Evolutionary conservation across 2,329 filamentous ascomycete species (phyloP).

Genomic region (Penicillium sp.): DNA sequence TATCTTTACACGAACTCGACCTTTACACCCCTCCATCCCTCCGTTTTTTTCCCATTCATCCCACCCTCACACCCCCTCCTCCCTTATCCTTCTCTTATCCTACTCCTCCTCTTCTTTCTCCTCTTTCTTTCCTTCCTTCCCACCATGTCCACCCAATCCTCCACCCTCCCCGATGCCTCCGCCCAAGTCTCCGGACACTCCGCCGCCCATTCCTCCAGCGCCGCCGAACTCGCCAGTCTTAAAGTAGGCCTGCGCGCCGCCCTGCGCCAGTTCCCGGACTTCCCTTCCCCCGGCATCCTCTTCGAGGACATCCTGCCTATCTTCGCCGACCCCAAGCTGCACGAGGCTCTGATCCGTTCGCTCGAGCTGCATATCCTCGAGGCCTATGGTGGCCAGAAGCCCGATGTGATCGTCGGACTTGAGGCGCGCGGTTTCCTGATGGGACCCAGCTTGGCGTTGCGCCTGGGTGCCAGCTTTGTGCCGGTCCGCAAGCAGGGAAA

Average conservation of each 20-base stretch:
- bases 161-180: slow-evolving; percentile 45
- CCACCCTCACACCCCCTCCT: slow-evolving; percentile 16
- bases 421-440: slow-evolving; percentile 96
- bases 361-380: slow-evolving; percentile 80
- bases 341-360: slow-evolving; percentile 76
- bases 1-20: slow-evolving; percentile 5
- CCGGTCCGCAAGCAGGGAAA: slow-evolving; percentile 95
- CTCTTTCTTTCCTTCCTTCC: slow-evolving; percentile 20
- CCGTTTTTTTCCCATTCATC: slow-evolving; percentile 17
- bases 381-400: slow-evolving; percentile 64
- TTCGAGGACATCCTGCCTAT: slow-evolving; percentile 99
- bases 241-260: slow-evolving; percentile 69
- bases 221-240: slow-evolving; percentile 64
- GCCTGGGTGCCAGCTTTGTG: slow-evolving; percentile 82
- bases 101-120: slow-evolving; percentile 25
- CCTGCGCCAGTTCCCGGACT: slow-evolving; percentile 87
- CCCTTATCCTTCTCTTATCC: slow-evolving; percentile 17
- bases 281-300: slow-evolving; percentile 86
- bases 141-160: slow-evolving; percentile 44
- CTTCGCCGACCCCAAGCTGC: slow-evolving; percentile 76
- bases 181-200: slow-evolving; percentile 48
- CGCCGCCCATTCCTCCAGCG: slow-evolving; percentile 51
- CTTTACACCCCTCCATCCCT: slow-evolving; percentile 17
- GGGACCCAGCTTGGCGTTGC: slow-evolving; percentile 83
- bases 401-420: slow-evolving; percentile 89